Base-by-base conservation (phyloP, 345 rosid genomes). In the Conringia planisiliqua region DNA sequence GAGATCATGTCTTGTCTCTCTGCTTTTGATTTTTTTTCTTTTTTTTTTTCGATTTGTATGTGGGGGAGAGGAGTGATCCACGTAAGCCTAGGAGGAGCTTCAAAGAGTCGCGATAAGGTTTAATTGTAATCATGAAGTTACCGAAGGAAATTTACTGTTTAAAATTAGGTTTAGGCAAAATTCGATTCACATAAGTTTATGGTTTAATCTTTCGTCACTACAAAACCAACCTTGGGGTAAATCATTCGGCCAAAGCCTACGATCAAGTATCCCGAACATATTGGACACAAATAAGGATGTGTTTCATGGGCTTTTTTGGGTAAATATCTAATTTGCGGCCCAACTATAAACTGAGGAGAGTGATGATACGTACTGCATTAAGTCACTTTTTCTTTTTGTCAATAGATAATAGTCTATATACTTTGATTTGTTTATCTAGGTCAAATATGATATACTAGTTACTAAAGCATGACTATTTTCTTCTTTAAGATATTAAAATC, bases 1-100 rank as follows among this genome's bases (percentile, higher is more conserved):
- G 65, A 42, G 56, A 51, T 50, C 54, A 50, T 22, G 5, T 30
- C 6, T 30, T 7, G 6, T 30, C 33, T 12, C 38, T 50, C 24
- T 11, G 47, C 35, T 22, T 22, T 1, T 22, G 24, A 1, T 22
- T 22, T 10, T 32, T 57, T 58, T 56, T 26, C 3, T 20, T 38
- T 60, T 10, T 12, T 14, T 24, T 52, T 52, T 7, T 7, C 1
- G 3, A 27, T 1, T 2, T 16, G n/a, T 47, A 14, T 58, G 62
- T 48, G 62, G 68, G 4, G 69, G 79, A 75, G 57, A 68, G 47
- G 68, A 75, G 62, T 39, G 44, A 27, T 47, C 52, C 78, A 74
- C 72, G 72, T 66, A 2, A 13, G 66, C 60, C 1, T 11, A 8
- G 24, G 54, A 44, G 22, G 26, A 48, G 68, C n/a, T 43, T 40